These are phyloP conservation scores for Arabis hirsuta DNA, from an alignment of 345 rosid species.

Conservation along the genomic window DNA sequence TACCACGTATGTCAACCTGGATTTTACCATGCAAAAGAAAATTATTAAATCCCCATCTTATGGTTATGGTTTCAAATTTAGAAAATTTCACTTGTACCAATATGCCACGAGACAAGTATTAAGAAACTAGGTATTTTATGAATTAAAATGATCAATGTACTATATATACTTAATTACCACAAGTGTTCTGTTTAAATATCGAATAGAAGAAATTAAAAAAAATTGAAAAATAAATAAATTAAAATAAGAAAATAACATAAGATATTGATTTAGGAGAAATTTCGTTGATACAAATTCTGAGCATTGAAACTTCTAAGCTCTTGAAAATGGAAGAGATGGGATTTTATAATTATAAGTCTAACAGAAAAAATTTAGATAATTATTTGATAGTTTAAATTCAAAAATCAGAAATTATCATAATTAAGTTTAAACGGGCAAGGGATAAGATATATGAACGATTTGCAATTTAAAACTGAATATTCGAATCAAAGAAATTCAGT, in stretches of 20 bases:
- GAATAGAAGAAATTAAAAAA: not conserved
- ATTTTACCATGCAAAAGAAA: slow-evolving; percentile 13
- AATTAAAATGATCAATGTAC: not conserved
- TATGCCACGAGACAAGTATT: not conserved
- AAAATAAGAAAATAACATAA: not conserved
- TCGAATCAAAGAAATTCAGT: slow-evolving; percentile 4
- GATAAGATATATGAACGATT: not conserved
- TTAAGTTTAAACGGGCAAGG: not conserved
- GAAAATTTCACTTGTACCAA: not conserved
- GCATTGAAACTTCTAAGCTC: not conserved
- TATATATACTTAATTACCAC: not conserved
- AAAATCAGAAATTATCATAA: not conserved
- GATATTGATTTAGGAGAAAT: not conserved
- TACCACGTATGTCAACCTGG: slow-evolving; percentile 80
- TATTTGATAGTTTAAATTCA: too few species aligned
- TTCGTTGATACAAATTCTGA: not conserved
- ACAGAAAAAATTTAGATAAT: too few species aligned
- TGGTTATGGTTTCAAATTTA: slow-evolving; percentile 10
- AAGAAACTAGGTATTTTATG: not conserved
- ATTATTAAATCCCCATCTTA: not conserved
- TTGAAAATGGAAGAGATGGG: not conserved
- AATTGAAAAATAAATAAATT: too few species aligned
- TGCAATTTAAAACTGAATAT: slow-evolving; percentile 4
- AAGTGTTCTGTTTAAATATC: not conserved
- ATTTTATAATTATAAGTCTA: not conserved